A percentile compares a stretch with the other conserved stretches of the same genome.
These are phyloP conservation scores for Nannochloris sp. DNA, from an alignment of 139 green algal genomes.

Conservation along the genomic window DNA sequence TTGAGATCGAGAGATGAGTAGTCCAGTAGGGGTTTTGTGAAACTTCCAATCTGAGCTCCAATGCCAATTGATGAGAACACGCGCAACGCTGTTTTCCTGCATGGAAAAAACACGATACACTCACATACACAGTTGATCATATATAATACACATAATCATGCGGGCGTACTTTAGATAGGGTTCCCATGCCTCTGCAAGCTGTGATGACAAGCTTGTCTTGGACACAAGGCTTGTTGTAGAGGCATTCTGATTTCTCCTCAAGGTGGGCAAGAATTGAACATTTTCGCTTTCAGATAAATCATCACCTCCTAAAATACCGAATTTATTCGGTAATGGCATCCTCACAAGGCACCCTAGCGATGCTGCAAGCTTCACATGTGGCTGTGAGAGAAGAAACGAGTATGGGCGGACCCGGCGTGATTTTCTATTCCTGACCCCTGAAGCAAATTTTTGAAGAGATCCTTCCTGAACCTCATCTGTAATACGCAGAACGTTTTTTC, in stretches of 20 bases:
- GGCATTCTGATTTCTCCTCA: neutral
- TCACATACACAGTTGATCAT: neutral
- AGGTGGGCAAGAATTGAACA: neutral
- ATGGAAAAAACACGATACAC: neutral
- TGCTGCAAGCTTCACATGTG: constrained; percentile 36
- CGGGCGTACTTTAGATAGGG: constrained; percentile 31
- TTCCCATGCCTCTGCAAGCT: constrained; percentile 30
- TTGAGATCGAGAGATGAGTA: constrained; percentile 31
- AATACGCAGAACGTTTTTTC: constrained; percentile 8
- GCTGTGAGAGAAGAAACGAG: constrained; percentile 13
- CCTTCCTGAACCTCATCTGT: constrained; percentile 31
- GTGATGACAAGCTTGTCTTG: constrained; percentile 10
- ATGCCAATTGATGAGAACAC: constrained; percentile 36
- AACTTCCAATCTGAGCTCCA: constrained; percentile 36
- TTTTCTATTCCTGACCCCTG: constrained; percentile 13
- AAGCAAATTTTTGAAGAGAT: constrained; percentile 20
- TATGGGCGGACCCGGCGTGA: constrained; percentile 17
- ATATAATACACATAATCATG: neutral
- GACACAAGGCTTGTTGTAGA: constrained; percentile 17
- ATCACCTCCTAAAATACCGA: neutral
- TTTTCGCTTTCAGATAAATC: neutral
- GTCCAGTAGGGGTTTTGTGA: constrained; percentile 36
- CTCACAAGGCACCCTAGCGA: constrained; percentile 42
- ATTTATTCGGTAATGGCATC: constrained; percentile 35
- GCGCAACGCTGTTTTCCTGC: constrained; percentile 36